Base-by-base conservation (phyloP, 78 protist genomes). In the Dictyostelium intermedium region DNA sequence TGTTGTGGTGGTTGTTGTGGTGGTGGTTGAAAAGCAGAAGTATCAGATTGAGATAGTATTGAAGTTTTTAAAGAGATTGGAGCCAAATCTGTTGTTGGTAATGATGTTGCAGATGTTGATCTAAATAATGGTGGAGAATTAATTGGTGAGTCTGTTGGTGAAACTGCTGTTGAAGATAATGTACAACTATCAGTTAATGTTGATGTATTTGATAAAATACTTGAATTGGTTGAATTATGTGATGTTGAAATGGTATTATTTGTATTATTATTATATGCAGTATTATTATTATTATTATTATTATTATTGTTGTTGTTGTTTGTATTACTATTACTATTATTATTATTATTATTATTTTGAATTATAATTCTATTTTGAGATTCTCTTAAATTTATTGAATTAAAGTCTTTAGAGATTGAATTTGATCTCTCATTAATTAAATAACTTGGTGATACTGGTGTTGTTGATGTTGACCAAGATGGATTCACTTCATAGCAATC, bases 281-380 rank as follows among this genome's bases (percentile, higher is more conserved):
- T 96, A 82, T 5, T n/a, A 14, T 79, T 39, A 91, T 56, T 81
- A 61, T 87, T 32, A 20, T n/a, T 78, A 23, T 47, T 39, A 82
- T 32, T 50, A 41, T 85, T 85, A 82, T 18, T n/a, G n/a, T n/a
- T n/a, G n/a, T n/a, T n/a, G n/a, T n/a, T n/a, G n/a, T n/a, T n/a
- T n/a, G n/a, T n/a, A n/a, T n/a, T n/a, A n/a, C n/a, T 30, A 66
- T 93, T 74, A 39, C n/a, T 83, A 83, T 83, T 96, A 73, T 8
- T 25, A 27, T 79, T 39, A 84, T 45, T 79, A 73, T 92, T 30
- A 9, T 23, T 60, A 23, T 72, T 39, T 72, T 32, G 53, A 41
- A 76, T 47, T 53, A 14, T 81, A 13, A 20, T 56, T 7, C 23
- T 50, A 47, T 50, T 32, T 23, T 32, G 23, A 25, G 35, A 45